Base-by-base conservation (phyloP, 306 rosid genomes). In the Vicia sativa region DNA sequence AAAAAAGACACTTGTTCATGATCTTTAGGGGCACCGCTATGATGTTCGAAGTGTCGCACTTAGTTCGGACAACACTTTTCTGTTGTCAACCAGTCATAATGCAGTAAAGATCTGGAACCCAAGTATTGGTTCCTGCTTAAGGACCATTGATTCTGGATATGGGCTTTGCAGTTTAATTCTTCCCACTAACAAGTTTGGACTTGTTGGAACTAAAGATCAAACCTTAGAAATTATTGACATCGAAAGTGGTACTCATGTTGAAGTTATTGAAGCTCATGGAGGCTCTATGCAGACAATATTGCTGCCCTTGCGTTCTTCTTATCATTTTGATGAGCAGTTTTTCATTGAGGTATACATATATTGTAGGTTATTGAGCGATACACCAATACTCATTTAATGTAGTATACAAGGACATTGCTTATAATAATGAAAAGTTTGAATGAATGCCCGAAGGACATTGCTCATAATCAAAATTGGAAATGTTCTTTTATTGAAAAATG, bases 291-390 rank as follows among this genome's bases (percentile, higher is more conserved):
- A 79, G 13, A 80, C 98, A 15, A 86, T 21, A n/a, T 92, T 75
- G 76, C 84, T 37, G 88, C 87, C 56, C 18, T 92, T 93, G 98
- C 96, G 97, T n/a, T n/a, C n/a, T n/a, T n/a, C n/a, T n/a, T n/a
- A 93, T 77, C 97, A 97, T 74, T 88, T 96, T 2, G 98, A 93
- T 74, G 97, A 90, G 68, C 96, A 92, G 62, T 93, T 93, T 83
- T 90, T 93, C 80, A 83, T 93, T 65, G 98, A 93, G 96, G 98
- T 90, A 77, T 76, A 25, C 45, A 23, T 49, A 82, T 28, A 16
- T 72, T 75, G 41, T 62, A 64, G 65, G 67, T 49, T 29, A 45
- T n/a, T 13, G 35, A 38, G 26, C 41, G 38, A 31, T 43, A 43
- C 45, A 44, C 16, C 45, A 25, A 31, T 43, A 43, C 50, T 72